Evolutionary conservation across 139 green algal species (phyloP).

Genomic region (Volvox reticuliferus): DNA sequence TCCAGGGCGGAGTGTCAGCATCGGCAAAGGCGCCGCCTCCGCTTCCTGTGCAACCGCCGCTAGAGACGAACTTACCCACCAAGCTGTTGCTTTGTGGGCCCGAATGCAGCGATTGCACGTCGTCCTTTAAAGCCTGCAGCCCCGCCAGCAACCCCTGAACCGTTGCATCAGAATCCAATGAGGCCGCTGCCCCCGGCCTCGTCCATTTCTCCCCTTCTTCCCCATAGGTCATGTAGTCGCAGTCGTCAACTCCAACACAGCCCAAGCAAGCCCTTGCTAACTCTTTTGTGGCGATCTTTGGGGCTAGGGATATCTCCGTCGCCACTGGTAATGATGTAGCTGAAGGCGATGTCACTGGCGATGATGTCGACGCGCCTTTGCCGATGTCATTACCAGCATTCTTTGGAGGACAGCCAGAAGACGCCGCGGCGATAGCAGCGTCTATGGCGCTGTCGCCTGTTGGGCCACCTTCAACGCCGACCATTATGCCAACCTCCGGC

Average conservation of each 20-base stretch:
- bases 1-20: neutral
- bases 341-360: too few relatives aligned
- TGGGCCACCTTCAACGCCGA: neutral
- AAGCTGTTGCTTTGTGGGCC: too few relatives aligned
- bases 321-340: too few relatives aligned
- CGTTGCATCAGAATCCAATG: neutral
- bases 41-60: neutral
- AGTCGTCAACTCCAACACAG: neutral
- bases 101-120: neutral
- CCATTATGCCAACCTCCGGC: neutral
- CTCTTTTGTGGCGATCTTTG: too few relatives aligned
- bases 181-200: too few relatives aligned
- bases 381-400: too few relatives aligned
- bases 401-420: neutral
- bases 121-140: neutral
- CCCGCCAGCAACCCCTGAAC: neutral
- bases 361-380: too few relatives aligned
- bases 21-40: neutral
- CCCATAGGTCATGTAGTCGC: neutral
- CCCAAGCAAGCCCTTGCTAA: neutral
- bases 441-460: constrained; percentile 19
- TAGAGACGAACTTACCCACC: too few relatives aligned
- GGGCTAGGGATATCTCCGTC: too few relatives aligned
- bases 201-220: too few relatives aligned
- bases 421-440: constrained; percentile 10